Evolutionary conservation across 2,329 filamentous ascomycete species (phyloP), one percentile per base, ranked within the genome.

Genomic region (Juglanconis juglandina): DNA sequence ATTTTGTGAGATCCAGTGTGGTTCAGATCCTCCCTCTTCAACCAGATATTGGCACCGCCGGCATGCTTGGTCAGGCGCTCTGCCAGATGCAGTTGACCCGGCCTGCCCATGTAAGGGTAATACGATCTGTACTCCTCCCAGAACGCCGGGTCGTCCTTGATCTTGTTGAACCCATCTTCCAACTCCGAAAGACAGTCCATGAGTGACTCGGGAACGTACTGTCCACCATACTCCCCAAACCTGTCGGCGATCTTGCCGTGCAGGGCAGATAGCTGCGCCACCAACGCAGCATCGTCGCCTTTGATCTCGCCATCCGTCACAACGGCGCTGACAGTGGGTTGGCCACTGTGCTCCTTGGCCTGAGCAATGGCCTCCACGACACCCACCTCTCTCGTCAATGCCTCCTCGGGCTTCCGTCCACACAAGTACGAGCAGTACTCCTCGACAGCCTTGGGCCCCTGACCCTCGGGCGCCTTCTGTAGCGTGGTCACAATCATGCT

Each of bases 1-100:
- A 99, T 98, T 84, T 99, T 99, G 83, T 99, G 95, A 64, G 91
- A 96, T 66, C 95, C 95, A 8, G 95, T 98, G 74, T 99, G 95
- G 77, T 98, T 98, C 59, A 98, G 81, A 73, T 99, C 95, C 77
- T 99, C 95, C 68, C 95, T 87, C 84, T 99, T 99, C 67, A 99
- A 79, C 89, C 94, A 99, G 79, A 99, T 96, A 71, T 92, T 96
- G 53, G 95, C 94, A 63, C 95, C 95, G 32, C 92, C 92, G 52
- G 91, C 92, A 69, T 94, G 80, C 71, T 96, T 89, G 0, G 94
- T 98, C 66, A 99, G 79, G 56, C 93, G 87, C 67, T 95, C 87
- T 1, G 95, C 95, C 56, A 93, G 79, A 77, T 99, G 95, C 56
- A 99, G 81, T 67, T 94, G 92, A 56, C 94, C 95, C 1, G 95